Evolutionary conservation across 1,139 yeast species (phyloP).

Genomic region (Yamadazyma siamensis): DNA sequence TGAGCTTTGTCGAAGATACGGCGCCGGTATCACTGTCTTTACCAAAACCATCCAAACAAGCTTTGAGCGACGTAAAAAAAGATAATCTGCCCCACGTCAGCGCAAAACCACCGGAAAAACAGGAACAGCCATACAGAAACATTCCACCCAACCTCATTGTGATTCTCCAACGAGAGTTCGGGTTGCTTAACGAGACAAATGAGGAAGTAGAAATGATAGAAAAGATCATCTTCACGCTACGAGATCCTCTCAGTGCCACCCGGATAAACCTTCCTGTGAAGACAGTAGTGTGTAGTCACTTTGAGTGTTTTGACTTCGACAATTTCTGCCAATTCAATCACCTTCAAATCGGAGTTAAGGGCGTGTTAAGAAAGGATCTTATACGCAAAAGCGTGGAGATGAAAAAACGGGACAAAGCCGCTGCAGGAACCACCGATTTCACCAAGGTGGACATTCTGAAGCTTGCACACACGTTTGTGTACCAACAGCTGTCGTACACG

Average conservation of each 20-base stretch:
- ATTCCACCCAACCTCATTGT: slow-evolving; percentile 25
- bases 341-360: slow-evolving; percentile 28
- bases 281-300: slow-evolving; percentile 35
- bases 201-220: slow-evolving; percentile 27
- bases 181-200: slow-evolving; percentile 16
- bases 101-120: background rate
- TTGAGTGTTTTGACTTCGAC: slow-evolving; percentile 47
- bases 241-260: slow-evolving; percentile 35
- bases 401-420: slow-evolving; percentile 16
- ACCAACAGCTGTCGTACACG: slow-evolving; percentile 8
- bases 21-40: too few relatives aligned
- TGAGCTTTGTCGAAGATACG: too few relatives aligned
- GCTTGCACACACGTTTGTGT: slow-evolving; percentile 11
- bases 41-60: too few relatives aligned
- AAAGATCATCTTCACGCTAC: slow-evolving; percentile 25
- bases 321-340: slow-evolving; percentile 40
- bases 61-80: too few relatives aligned
- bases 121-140: slow-evolving; percentile 15
- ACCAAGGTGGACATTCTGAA: slow-evolving; percentile 4
- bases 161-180: slow-evolving; percentile 21
- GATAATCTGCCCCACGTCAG: too few relatives aligned
- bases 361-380: slow-evolving; percentile 26
- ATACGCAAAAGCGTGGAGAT: slow-evolving; percentile 23
- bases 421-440: slow-evolving; percentile 1
- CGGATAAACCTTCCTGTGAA: slow-evolving; percentile 41